phyloP scores from a whole-genome alignment of 2,329 filamentous ascomycete genomes.

The Calycina marina region DNA sequence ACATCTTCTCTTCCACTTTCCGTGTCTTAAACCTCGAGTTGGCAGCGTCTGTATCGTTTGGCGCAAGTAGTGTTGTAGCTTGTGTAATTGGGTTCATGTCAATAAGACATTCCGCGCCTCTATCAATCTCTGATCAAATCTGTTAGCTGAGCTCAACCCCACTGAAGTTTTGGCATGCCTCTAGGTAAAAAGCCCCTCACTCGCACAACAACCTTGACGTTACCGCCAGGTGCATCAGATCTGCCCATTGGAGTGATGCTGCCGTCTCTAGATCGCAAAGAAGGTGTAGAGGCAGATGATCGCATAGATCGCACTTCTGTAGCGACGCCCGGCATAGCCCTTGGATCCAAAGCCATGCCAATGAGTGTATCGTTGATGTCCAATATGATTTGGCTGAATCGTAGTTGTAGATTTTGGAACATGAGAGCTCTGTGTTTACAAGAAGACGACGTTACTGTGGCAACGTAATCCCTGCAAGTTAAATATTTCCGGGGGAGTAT shows the following conservation, averaged over 20 bases:
- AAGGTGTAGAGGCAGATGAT: constrained; percentile 67
- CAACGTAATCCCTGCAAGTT: too few relatives aligned
- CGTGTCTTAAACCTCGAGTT: constrained; percentile 49
- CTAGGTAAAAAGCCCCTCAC: constrained; percentile 65
- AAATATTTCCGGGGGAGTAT: too few relatives aligned
- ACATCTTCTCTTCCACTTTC: constrained; percentile 76
- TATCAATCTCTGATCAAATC: constrained; percentile 53
- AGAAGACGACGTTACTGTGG: background rate
- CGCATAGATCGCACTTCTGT: constrained; percentile 27
- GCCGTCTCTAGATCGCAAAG: constrained; percentile 57
- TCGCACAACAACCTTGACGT: constrained; percentile 70
- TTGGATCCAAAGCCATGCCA: constrained; percentile 27
- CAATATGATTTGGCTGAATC: constrained; percentile 14
- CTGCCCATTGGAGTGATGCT: constrained; percentile 41
- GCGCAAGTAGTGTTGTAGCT: constrained; percentile 65
- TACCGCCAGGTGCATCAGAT: constrained; percentile 48
- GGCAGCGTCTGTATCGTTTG: constrained; percentile 38
- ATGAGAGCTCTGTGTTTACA: constrained; percentile 9
- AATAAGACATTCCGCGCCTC: constrained; percentile 71
- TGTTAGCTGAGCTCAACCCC: constrained; percentile 7
- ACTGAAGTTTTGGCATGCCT: constrained; percentile 35
- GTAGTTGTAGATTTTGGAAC: constrained; percentile 17
- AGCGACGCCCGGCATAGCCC: constrained; percentile 31
- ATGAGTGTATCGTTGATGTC: constrained; percentile 22
- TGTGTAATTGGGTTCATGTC: constrained; percentile 83